phyloP scores from a whole-genome alignment of 805 yeast species.

The Teunomyces funiuensis region DNA sequence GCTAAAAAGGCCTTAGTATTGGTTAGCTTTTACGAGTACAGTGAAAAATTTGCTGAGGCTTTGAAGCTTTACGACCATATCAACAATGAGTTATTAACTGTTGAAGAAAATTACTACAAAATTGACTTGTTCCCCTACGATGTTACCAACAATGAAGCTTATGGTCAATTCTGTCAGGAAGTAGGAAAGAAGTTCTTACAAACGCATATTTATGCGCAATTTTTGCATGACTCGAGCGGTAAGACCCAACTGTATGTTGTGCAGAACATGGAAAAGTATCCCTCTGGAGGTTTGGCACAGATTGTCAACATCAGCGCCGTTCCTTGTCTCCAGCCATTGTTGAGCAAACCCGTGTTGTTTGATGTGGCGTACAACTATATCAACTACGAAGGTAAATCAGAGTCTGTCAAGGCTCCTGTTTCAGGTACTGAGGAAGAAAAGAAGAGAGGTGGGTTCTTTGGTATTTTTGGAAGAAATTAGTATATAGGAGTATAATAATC shows the following conservation, averaged over 20 bases:
- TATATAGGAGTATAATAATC: neutral
- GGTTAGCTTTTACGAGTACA: conserved; percentile 44
- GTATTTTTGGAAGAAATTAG: conserved; percentile 57
- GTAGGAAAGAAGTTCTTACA: conserved; percentile 19
- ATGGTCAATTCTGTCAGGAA: conserved; percentile 21
- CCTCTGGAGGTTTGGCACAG: conserved; percentile 23
- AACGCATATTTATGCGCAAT: conserved; percentile 50
- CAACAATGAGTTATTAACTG: conserved; percentile 16
- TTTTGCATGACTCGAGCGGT: conserved; percentile 27
- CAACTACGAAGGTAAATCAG: conserved; percentile 37
- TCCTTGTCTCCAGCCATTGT: conserved; percentile 52
- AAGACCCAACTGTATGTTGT: conserved; percentile 28
- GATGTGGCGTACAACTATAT: conserved; percentile 88
- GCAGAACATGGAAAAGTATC: conserved; percentile 46
- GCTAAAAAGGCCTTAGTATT: conserved; percentile 44
- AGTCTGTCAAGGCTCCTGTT: conserved; percentile 12
- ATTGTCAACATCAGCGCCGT: conserved; percentile 22
- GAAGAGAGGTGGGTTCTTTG: conserved; percentile 66
- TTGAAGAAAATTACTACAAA: conserved; percentile 20
- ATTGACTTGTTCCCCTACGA: conserved; percentile 42
- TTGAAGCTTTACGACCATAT: conserved; percentile 40
- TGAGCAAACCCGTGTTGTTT: conserved; percentile 85
- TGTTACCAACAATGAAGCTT: conserved; percentile 39
- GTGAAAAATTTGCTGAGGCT: conserved; percentile 45
- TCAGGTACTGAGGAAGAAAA: conserved; percentile 26